Evolutionary conservation across 1,139 yeast genomes (phyloP).

Genomic region (Saccharomycopsis phalli): DNA sequence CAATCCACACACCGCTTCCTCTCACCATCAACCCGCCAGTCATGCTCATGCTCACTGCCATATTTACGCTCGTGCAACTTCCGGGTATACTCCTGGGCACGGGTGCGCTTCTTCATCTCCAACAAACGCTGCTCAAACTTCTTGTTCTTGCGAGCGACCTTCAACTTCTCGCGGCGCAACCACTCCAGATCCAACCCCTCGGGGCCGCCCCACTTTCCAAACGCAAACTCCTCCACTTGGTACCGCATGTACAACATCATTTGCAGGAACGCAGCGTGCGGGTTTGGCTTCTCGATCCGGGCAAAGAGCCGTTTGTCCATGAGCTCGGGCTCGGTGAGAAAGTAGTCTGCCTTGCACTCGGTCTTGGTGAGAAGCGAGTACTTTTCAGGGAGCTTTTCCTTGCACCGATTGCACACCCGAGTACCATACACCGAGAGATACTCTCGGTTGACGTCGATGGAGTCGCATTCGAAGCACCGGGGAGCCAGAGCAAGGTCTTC

Average conservation of each 20-base stretch:
- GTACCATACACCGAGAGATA: conserved; percentile 57
- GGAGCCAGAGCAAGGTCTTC: conserved; percentile 64
- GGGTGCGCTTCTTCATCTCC: conserved; percentile 82
- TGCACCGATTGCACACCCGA: conserved; percentile 75
- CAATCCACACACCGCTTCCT: conserved; percentile 68
- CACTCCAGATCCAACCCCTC: conserved; percentile 90
- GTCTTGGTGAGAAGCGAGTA: conserved; percentile 89
- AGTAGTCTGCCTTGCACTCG: conserved; percentile 87
- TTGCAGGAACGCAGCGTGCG: conserved; percentile 82
- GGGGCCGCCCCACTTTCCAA: conserved; percentile 89
- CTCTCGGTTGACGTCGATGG: conserved; percentile 71
- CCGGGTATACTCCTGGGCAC: conserved; percentile 86
- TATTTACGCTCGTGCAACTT: conserved; percentile 42
- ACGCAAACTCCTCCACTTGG: conserved; percentile 88
- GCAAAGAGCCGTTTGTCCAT: conserved; percentile 60
- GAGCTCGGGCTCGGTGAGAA: conserved; percentile 87
- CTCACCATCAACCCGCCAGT: conserved; percentile 50
- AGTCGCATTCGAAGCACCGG: conserved; percentile 72
- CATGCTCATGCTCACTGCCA: conserved; percentile 70
- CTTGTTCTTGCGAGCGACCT: conserved; percentile 67
- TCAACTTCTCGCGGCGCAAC: conserved; percentile 68
- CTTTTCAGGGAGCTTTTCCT: conserved; percentile 68
- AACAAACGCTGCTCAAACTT: conserved; percentile 64
- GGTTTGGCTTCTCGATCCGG: conserved; percentile 84
- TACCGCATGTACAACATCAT: conserved; percentile 88